Conservation (phyloP, 2,329 filamentous ascomycete genomes). For the Cercospora nicotianae region DNA sequence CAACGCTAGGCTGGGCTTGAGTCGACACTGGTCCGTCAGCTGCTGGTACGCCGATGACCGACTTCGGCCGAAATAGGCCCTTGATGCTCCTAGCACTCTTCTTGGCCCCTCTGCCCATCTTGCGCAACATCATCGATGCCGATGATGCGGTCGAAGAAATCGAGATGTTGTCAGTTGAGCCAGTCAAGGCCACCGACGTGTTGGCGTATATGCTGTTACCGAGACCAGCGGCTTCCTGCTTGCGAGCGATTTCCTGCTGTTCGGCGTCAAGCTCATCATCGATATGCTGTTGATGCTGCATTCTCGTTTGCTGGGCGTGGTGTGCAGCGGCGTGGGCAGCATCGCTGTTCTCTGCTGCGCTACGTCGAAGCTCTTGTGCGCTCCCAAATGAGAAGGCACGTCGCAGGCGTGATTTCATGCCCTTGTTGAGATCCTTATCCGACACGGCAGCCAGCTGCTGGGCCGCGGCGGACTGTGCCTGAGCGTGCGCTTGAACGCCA, state of each 20-base stretch:
- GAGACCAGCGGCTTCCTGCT: conserved; percentile 88
- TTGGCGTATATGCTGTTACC: conserved; percentile 89
- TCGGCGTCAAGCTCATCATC: conserved; percentile 65
- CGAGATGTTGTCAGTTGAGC: conserved; percentile 92
- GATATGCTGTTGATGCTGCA: conserved; percentile 35
- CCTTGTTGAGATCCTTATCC: conserved; percentile 73
- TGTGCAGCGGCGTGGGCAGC: conserved; percentile 26
- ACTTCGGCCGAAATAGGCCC: conserved; percentile 93
- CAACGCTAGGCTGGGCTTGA: conserved; percentile 59
- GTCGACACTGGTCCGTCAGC: conserved; percentile 66
- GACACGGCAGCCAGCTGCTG: conserved; percentile 85
- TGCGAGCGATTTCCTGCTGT: conserved; percentile 84
- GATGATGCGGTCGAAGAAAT: conserved; percentile 88
- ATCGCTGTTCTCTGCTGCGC: conserved; percentile 62
- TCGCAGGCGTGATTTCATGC: conserved; percentile 82
- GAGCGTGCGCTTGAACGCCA: conserved; percentile 16
- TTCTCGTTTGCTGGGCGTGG: conserved; percentile 29
- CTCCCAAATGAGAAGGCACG: conserved; percentile 97
- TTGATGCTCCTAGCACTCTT: conserved; percentile 87
- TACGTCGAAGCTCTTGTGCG: conserved; percentile 81
- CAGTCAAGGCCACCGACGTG: conserved; percentile 67
- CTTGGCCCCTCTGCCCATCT: conserved; percentile 99
- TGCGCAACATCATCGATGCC: conserved; percentile 89
- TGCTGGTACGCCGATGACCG: conserved; percentile 73
- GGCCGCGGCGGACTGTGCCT: conserved; percentile 62